Evolutionary conservation across 2,329 filamentous ascomycete species (phyloP), one percentile per base, ranked within the genome.

Genomic region (Kalaharituber pfeilii): DNA sequence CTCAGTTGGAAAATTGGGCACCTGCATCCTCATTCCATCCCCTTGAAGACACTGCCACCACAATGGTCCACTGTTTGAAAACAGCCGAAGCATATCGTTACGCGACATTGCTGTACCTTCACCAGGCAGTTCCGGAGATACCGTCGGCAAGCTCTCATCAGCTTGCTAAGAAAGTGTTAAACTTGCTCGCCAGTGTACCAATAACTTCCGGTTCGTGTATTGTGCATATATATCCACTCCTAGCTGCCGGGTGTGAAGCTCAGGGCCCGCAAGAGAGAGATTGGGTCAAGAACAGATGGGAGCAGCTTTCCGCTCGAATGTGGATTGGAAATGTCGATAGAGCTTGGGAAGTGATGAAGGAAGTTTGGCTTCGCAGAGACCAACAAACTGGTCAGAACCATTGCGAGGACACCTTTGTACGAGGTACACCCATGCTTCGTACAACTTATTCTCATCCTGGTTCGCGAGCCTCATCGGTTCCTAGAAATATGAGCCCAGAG

Each of bases 281-380:
- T 27, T 84, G 80, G 79, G 77, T 84, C 1, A 69, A 73, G 44
- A 71, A 76, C 24, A 72, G 81, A 29, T 85, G 80, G 81, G 66
- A 68, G 3, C 69, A 73, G 2, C 80, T 84, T 71, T 72, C 73
- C 51, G 68, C 69, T 20, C 72, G 80, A 26, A 75, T 84, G 69
- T 78, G 77, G 66, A 78, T 84, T 45, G 80, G 80, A 15, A 79
- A 82, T 49, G 74, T 84, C 47, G 79, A 82, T 62, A 75, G 78
- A 25, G 81, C 78, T 57, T 69, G 76, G 58, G 75, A 80, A 45
- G 77, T 84, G 5, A 74, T 79, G 22, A 73, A 75, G 56, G 80
- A 83, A 64, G 79, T 84, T 0, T 84, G 81, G 81, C 66, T 66
- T 26, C 73, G 81, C 11, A 72, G 79, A 28, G 81, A 84, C 62